These are phyloP conservation scores for Lunularia cruciata DNA, from an alignment of 225 moss, liverwort and hornwort species.

Conservation along the genomic window DNA sequence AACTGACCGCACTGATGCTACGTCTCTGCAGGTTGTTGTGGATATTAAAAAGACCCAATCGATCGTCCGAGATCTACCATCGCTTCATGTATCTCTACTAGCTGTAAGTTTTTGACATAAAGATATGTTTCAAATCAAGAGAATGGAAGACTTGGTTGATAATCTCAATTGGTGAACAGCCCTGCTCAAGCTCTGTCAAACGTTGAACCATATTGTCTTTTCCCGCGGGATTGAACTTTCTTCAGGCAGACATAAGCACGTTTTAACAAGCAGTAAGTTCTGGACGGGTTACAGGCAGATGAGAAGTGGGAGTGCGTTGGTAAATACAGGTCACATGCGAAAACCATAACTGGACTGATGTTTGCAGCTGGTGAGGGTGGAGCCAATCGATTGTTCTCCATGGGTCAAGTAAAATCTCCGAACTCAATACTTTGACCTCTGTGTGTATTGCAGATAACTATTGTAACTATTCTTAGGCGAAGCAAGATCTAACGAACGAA, in stretches of 20 bases:
- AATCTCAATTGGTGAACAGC: too few species aligned
- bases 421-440: not conserved
- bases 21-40: constrained; percentile 37
- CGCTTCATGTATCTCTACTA: constrained; percentile 45
- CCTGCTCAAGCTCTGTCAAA: too few species aligned
- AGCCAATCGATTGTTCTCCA: constrained; percentile 48
- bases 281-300: constrained; percentile 35
- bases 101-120: constrained; percentile 26
- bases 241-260: not conserved
- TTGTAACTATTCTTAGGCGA: too few species aligned
- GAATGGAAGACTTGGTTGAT: too few species aligned
- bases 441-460: too few species aligned
- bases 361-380: constrained; percentile 41
- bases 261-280: not conserved
- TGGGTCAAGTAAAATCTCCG: constrained; percentile 42
- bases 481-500: too few species aligned
- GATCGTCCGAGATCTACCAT: constrained; percentile 30
- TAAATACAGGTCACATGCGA: constrained; percentile 60
- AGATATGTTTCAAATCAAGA: too few species aligned
- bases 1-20: too few species aligned
- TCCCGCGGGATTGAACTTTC: not conserved
- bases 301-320: constrained; percentile 63
- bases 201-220: too few species aligned
- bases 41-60: constrained; percentile 37
- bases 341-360: constrained; percentile 37